A percentile compares a stretch with the other conserved stretches of the same genome.
phyloP scores from a whole-genome alignment of 495 filamentous ascomycete species.

The Tuber calosporum region DNA sequence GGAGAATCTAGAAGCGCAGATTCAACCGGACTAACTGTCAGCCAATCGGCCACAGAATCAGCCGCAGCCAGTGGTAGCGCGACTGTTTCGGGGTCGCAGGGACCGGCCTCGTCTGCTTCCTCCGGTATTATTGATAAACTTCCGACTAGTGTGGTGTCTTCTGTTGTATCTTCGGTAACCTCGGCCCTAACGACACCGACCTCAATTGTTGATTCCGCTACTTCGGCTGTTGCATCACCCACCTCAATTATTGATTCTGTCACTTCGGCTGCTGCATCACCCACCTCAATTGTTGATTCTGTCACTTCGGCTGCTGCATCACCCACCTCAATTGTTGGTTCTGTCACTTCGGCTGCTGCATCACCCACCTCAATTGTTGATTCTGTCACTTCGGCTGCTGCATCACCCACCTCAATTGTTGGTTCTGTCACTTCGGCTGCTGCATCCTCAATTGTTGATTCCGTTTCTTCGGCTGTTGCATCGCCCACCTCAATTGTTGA shows the following conservation, averaged over 20 bases:
- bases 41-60: constrained; percentile 23
- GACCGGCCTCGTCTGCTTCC: constrained; percentile 10
- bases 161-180: constrained; percentile 12
- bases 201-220: constrained; percentile 18
- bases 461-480: no score
- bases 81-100: constrained; percentile 12
- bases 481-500: constrained; percentile 2
- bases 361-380: neutral
- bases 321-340: neutral
- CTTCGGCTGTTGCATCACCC: constrained; percentile 18
- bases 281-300: neutral
- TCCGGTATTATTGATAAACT: constrained; percentile 30
- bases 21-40: constrained; percentile 16
- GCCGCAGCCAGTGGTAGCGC: constrained; percentile 16
- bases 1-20: constrained; percentile 6
- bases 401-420: no score
- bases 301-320: constrained; percentile 28
- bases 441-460: no score
- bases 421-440: no score
- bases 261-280: constrained; percentile 20
- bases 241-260: constrained; percentile 27
- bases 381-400: constrained; percentile 9
- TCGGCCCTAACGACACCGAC: neutral
- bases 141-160: constrained; percentile 25
- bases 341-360: constrained; percentile 13